Evolutionary conservation across 2,329 filamentous ascomycete species (phyloP), one percentile per base, ranked within the genome.

Genomic region (Coniochaeta hoffmannii): DNA sequence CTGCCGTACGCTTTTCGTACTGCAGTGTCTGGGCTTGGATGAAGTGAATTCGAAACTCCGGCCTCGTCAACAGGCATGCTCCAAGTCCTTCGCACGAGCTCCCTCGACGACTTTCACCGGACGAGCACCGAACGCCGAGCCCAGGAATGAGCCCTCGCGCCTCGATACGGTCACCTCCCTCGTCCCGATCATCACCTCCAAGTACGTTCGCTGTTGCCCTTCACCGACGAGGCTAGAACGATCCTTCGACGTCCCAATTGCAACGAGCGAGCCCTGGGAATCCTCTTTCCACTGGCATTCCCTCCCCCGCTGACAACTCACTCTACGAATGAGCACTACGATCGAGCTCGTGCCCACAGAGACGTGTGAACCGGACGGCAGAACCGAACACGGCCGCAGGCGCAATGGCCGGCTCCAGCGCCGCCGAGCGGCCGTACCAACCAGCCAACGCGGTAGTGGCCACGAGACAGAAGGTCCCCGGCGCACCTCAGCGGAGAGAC

Each of bases 401-500:
- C 41, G 41, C 49, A 32, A 51, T 51, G 49, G 49, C 49, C 49
- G 49, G 49, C 49, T 31, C 49, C 50, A 53, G 50, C 52, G 61
- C 63, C 22, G 62, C 63, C 63, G 70, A 74, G 56, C 69, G 69
- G 56, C 69, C 70, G 57, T 72, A 75, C 62, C 72, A 74, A 28
- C 17, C 12, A 70, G 55, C 67, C 71, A 60, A 73, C 73, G 60
- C 79, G 32, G 31, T 17, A 28, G 41, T 5, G 19, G 49, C n/a
- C 17, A 28, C 77, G 61, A 73, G 73, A 65, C 73, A 26, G 61
- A 68, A 71, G 62, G 68, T 70, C 63, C 78, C 76, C 57, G 77
- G 77, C 55, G 84, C 81, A 44, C 84, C 85, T 17, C 83, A 81
- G 61, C 82, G 87, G 51, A 83, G 83, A 61, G 76, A 88, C 24